Conservation (phyloP, 805 yeast species). For the Nakazawaea laoshanensis region DNA sequence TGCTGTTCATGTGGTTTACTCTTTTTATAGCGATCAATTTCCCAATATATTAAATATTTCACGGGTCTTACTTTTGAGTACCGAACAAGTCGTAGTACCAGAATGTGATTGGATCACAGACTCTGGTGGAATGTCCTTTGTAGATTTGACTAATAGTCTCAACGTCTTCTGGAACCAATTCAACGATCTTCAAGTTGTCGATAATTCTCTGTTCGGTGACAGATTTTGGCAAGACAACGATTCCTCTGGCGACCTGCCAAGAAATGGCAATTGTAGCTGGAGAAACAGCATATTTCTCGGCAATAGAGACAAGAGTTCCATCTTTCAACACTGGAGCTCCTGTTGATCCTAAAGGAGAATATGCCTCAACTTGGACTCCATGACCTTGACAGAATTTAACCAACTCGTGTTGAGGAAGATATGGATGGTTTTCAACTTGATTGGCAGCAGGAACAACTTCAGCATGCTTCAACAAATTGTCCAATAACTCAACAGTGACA, state of each 20-base stretch:
- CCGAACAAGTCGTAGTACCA: constrained; percentile 9
- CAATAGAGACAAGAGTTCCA: constrained; percentile 31
- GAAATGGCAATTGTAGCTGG: constrained; percentile 48
- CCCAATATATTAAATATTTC: too few relatives aligned
- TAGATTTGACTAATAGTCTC: constrained; percentile 21
- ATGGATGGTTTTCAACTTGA: constrained; percentile 73
- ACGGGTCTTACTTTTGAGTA: neutral
- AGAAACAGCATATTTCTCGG: constrained; percentile 30
- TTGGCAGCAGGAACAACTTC: constrained; percentile 57
- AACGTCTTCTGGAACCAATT: constrained; percentile 27
- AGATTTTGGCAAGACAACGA: constrained; percentile 45
- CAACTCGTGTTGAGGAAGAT: constrained; percentile 54
- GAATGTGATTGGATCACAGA: constrained; percentile 9
- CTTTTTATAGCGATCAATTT: neutral
- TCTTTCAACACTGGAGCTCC: constrained; percentile 45
- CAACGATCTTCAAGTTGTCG: constrained; percentile 26
- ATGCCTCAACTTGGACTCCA: constrained; percentile 59
- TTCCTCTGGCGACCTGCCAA: constrained; percentile 52
- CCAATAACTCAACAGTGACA: constrained; percentile 45
- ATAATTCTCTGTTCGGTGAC: constrained; percentile 33
- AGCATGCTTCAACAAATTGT: constrained; percentile 38
- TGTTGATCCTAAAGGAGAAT: constrained; percentile 66
- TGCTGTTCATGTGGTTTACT: too few relatives aligned
- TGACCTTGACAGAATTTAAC: constrained; percentile 41
- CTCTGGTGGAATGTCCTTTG: constrained; percentile 20